Conservation (phyloP, 345 rosid species). For the Citrus medica region DNA sequence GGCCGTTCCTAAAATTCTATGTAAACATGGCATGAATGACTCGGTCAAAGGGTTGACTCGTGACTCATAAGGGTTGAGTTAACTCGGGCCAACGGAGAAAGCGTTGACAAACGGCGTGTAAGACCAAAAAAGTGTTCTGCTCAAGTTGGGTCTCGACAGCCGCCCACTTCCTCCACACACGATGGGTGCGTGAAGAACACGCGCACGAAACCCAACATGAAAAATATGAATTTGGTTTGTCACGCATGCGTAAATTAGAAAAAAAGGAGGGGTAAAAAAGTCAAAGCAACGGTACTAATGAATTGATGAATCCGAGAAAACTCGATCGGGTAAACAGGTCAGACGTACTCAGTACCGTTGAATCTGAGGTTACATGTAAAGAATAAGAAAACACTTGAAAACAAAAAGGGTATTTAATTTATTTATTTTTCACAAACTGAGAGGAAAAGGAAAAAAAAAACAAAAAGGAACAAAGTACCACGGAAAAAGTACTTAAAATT, state of each 20-base stretch:
- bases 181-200: constrained; percentile 14
- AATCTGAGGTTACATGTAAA: not conserved
- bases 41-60: constrained; percentile 11
- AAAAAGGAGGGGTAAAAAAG: not conserved
- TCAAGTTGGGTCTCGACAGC: not conserved
- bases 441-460: not conserved
- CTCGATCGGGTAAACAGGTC: not conserved
- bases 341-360: not conserved
- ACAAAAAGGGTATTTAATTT: not conserved
- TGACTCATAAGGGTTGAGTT: not conserved
- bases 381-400: not conserved
- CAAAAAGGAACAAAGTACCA: constrained; percentile 12
- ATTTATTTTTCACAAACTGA: not conserved
- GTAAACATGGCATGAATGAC: not conserved
- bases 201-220: not conserved
- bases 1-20: too few relatives aligned
- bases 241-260: not conserved
- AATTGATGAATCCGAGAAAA: constrained; percentile 2
- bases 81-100: constrained; percentile 1
- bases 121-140: not conserved
- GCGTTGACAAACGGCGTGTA: constrained; percentile 18
- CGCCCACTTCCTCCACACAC: not conserved
- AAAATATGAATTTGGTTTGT: not conserved
- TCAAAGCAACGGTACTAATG: not conserved
- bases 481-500: constrained; percentile 22